These are phyloP conservation scores for Pleurotus eryngii DNA, from an alignment of 768 basidiomycete species.

Conservation along the genomic window DNA sequence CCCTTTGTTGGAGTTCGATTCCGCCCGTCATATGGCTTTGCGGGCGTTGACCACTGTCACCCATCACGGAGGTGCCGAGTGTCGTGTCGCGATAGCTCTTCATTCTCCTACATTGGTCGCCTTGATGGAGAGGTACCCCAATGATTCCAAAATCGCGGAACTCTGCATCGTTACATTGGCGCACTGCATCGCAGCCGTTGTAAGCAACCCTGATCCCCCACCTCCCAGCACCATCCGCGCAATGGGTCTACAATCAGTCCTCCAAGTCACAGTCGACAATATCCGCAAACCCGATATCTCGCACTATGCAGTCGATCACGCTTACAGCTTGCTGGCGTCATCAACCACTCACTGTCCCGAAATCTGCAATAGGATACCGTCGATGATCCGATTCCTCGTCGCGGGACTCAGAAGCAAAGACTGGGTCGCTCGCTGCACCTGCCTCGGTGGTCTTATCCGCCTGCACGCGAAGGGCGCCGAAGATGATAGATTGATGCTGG, in stretches of 20 bases:
- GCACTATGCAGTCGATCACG: slow-evolving; percentile 48
- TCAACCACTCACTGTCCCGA: slow-evolving; percentile 42
- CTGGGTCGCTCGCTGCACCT: slow-evolving; percentile 47
- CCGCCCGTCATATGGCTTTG: slow-evolving; percentile 50
- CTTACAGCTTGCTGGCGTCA: slow-evolving; percentile 40
- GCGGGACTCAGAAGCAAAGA: slow-evolving; percentile 54
- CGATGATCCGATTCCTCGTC: slow-evolving; percentile 48
- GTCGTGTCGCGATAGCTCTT: slow-evolving; percentile 50
- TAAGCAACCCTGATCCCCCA: slow-evolving; percentile 32
- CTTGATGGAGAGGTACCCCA: slow-evolving; percentile 42
- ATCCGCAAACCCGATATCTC: slow-evolving; percentile 41
- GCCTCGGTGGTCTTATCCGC: slow-evolving; percentile 51
- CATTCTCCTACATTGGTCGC: slow-evolving; percentile 38
- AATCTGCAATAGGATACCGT: slow-evolving; percentile 40
- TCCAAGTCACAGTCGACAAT: slow-evolving; percentile 39
- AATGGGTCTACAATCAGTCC: slow-evolving; percentile 40
- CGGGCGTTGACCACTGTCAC: slow-evolving; percentile 57
- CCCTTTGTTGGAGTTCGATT: slow-evolving; percentile 46
- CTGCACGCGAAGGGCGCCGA: slow-evolving; percentile 42
- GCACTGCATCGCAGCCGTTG: slow-evolving; percentile 45
- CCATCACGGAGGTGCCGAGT: slow-evolving; percentile 52
- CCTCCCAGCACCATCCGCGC: slow-evolving; percentile 34
- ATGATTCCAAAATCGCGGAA: slow-evolving; percentile 48
- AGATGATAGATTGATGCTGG: slow-evolving; percentile 41
- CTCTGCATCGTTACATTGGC: slow-evolving; percentile 48